These are phyloP conservation scores for Penicillium nucicola DNA, from an alignment of 495 filamentous ascomycete genomes.

Conservation along the genomic window DNA sequence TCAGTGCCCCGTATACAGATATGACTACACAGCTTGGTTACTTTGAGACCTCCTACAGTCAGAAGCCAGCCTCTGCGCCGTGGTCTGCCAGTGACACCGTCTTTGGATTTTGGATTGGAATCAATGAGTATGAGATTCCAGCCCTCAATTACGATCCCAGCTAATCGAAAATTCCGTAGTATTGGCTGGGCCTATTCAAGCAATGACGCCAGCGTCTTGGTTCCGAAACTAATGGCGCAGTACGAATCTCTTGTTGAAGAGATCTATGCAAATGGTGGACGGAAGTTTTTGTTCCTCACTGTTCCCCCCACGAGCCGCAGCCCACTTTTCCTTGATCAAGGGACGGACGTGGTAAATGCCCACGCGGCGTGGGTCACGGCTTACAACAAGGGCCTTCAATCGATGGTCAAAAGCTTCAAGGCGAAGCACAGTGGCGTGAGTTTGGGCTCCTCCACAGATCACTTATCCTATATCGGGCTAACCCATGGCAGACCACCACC, in stretches of 20 bases:
- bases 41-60: constrained; percentile 26
- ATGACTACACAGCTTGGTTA: constrained; percentile 27
- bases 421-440: constrained; percentile 25
- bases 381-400: constrained; percentile 26
- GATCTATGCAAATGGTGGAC: constrained; percentile 61
- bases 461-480: neutral
- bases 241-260: constrained; percentile 55
- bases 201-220: constrained; percentile 40
- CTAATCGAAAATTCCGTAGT: constrained; percentile 8
- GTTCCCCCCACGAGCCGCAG: constrained; percentile 71
- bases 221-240: constrained; percentile 52
- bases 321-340: constrained; percentile 45
- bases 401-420: constrained; percentile 26
- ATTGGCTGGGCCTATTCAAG: constrained; percentile 61
- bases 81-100: constrained; percentile 62
- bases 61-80: constrained; percentile 39
- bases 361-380: constrained; percentile 30
- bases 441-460: neutral
- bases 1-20: constrained; percentile 27
- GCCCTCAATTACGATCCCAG: neutral
- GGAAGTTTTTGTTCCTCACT: constrained; percentile 73
- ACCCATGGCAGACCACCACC: constrained; percentile 14
- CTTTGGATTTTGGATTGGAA: constrained; percentile 72
- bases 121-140: constrained; percentile 58
- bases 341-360: constrained; percentile 15